Base-by-base conservation (phyloP, 139 green algal genomes). In the Chlamydomonas asymmetrica region DNA sequence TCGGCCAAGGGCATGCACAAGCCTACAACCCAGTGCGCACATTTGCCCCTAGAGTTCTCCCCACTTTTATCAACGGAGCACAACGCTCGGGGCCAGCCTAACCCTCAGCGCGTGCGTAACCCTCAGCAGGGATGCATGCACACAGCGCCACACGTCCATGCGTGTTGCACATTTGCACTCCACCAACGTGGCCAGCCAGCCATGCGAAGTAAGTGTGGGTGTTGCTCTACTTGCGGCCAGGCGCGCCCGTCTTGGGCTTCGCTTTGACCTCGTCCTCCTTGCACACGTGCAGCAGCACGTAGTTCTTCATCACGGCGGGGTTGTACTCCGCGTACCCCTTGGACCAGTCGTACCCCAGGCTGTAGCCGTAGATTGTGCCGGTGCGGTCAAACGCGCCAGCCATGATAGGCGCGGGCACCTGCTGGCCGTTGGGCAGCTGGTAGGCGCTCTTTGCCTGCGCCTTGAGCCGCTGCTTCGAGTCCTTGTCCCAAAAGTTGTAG, bases 401-500 rank as follows among this genome's bases (percentile, higher is more conserved):
- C 4, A 93, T 76, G 80, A 99, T 98, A 27, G 96, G 91, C 60
- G 84, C 77, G 25, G 80, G 78, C n/a, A 23, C 8, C n/a, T n/a
- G n/a, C 71, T 68, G 59, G n/a, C 57, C 54, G 29, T 50, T 82
- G 43, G 57, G 68, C n/a, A n/a, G n/a, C n/a, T n/a, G n/a, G 62
- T 71, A 78, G 8, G 59, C n/a, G 4, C 54, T 49, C 49, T 71
- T 75, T 48, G 67, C 63, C 57, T 76, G 54, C 57, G 91, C 93
- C 77, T 98, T 98, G 48, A 99, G 85, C 34, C 96, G 86, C 86
- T 98, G 96, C 88, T 99, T 99, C 73, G 37, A 86, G 81, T 99
- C 96, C 83, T 99, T 98, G 88, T 98, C 96, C 96, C 96, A 99
- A 70, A 99, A 99, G 87, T 98, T 98, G 86, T 95, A 99, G 5